These are phyloP conservation scores for Yarrowia sp. DNA, from an alignment of 805 yeast genomes.

Conservation along the genomic window DNA sequence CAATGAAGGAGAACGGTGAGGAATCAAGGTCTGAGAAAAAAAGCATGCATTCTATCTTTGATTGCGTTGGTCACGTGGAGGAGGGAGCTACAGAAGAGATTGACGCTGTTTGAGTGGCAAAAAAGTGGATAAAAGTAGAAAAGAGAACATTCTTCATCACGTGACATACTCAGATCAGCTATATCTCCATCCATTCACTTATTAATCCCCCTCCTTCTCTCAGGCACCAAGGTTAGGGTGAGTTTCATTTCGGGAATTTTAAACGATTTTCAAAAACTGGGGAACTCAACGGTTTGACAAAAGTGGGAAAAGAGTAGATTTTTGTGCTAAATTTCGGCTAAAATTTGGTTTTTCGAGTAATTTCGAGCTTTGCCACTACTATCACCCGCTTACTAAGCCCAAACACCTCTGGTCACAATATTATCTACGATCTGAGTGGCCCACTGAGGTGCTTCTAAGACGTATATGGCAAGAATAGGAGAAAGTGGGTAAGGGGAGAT, in stretches of 20 bases:
- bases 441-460: neutral
- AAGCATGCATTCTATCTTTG: conserved; percentile 21
- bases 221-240: conserved; percentile 24
- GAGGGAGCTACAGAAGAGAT: neutral
- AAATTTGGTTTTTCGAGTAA: too few relatives aligned
- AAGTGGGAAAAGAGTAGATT: neutral
- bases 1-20: neutral
- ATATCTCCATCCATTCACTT: too few relatives aligned
- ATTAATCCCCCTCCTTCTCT: neutral
- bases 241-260: conserved; percentile 1
- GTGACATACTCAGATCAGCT: too few relatives aligned
- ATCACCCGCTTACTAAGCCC: too few relatives aligned
- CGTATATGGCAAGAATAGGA: neutral
- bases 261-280: conserved; percentile 3
- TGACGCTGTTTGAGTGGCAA: neutral
- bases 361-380: too few relatives aligned
- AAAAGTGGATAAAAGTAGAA: too few relatives aligned
- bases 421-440: neutral
- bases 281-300: neutral
- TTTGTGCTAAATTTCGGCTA: too few relatives aligned
- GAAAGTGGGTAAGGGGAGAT: neutral
- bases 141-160: too few relatives aligned
- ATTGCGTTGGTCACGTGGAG: conserved; percentile 27
- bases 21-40: neutral
- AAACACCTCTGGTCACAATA: too few relatives aligned